Conservation (phyloP, 2,329 filamentous ascomycete species). For the Magnaporthiopsis incrustans region DNA sequence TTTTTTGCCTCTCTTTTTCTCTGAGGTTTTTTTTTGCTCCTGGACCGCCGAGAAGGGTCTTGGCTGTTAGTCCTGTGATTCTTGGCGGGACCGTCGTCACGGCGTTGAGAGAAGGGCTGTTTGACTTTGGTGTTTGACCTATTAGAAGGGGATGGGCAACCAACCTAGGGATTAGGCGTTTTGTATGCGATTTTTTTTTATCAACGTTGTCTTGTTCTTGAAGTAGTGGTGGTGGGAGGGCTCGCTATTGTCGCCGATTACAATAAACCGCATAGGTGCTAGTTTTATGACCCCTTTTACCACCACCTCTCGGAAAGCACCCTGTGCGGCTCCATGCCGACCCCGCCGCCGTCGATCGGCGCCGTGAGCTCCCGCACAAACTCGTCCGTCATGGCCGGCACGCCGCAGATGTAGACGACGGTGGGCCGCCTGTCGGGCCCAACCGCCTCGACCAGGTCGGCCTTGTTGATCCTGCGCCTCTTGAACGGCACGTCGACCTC, state of each 20-base stretch:
- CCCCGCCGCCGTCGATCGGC: conserved; percentile 9
- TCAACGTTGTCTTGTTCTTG: neutral
- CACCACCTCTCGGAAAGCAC: conserved; percentile 32
- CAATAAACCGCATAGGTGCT: too few relatives aligned
- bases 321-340: conserved; percentile 18
- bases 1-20: neutral
- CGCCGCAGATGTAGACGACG: conserved; percentile 61
- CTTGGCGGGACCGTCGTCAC: neutral
- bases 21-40: too few relatives aligned
- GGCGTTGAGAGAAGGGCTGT: neutral
- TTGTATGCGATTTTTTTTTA: neutral
- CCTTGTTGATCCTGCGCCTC: conserved; percentile 31
- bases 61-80: neutral
- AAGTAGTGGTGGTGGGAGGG: too few relatives aligned
- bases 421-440: conserved; percentile 29
- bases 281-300: conserved; percentile 14
- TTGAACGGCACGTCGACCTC: conserved; percentile 21
- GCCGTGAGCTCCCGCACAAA: conserved; percentile 42
- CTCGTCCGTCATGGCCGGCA: conserved; percentile 61
- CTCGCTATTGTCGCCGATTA: too few relatives aligned
- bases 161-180: neutral
- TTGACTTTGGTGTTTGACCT: neutral
- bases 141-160: neutral
- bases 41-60: neutral
- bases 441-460: conserved; percentile 34